phyloP scores from a whole-genome alignment of 805 yeast species.

The Metschnikowia amazonensis region DNA sequence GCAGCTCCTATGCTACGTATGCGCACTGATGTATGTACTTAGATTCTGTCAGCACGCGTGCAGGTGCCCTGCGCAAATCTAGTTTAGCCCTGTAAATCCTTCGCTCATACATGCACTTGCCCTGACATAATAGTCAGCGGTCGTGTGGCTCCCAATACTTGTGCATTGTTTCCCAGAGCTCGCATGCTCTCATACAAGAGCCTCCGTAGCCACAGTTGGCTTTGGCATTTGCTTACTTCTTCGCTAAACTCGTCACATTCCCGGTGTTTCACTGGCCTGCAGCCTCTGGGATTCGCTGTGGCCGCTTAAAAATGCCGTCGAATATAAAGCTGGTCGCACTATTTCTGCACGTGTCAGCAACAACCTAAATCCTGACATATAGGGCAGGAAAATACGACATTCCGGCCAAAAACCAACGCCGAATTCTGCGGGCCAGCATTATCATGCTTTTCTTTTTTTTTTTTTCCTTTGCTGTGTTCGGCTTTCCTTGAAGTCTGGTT shows the following conservation, averaged over 20 bases:
- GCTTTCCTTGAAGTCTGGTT: not conserved
- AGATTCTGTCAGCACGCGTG: constrained; percentile 3
- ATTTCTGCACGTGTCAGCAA: not conserved
- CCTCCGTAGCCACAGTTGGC: too few relatives aligned
- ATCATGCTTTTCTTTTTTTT: not conserved
- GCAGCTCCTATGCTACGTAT: not conserved
- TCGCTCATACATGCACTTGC: not conserved
- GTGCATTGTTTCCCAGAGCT: too few relatives aligned
- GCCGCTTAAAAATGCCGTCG: not conserved
- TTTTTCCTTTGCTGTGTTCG: not conserved
- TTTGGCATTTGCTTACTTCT: too few relatives aligned
- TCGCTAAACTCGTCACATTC: not conserved
- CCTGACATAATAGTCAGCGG: not conserved
- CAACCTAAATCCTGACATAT: not conserved
- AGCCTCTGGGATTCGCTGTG: not conserved
- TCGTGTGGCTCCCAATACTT: too few relatives aligned
- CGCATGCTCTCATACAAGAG: too few relatives aligned
- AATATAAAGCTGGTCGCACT: not conserved
- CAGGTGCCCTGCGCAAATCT: not conserved
- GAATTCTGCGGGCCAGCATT: not conserved
- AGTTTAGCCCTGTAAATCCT: not conserved
- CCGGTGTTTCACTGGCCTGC: not conserved
- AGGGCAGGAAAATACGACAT: not conserved
- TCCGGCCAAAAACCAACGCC: not conserved
- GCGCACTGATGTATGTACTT: not conserved